These are phyloP conservation scores for Takakia lepidozioides DNA, from an alignment of 225 moss, liverwort and hornwort species.

Conservation along the genomic window DNA sequence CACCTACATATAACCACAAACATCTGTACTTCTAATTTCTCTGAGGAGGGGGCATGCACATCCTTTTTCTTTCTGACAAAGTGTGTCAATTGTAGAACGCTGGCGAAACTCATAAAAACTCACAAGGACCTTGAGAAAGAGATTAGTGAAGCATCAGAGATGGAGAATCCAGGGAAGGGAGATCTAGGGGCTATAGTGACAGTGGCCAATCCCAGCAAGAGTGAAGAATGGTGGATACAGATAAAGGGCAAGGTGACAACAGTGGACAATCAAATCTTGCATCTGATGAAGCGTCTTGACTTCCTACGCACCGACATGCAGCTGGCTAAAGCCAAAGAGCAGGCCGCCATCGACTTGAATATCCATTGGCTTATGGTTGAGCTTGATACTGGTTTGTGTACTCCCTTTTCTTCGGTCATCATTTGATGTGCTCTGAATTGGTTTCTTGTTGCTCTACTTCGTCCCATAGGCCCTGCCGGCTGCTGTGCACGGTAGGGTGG, in stretches of 20 bases:
- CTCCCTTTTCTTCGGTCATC: no score
- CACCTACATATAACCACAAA: no score
- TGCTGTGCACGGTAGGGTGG: background rate
- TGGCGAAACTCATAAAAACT: conserved; percentile 49
- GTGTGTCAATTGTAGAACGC: conserved; percentile 58
- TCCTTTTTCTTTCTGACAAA: no score
- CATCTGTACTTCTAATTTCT: background rate
- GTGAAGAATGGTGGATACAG: conserved; percentile 37
- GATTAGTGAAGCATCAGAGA: conserved; percentile 28
- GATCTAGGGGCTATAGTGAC: conserved; percentile 13
- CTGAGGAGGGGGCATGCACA: no score
- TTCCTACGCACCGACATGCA: conserved; percentile 49
- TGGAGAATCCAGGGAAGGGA: conserved; percentile 16
- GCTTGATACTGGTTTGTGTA: conserved; percentile 73
- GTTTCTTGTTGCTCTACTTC: no score
- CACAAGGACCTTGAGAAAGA: conserved; percentile 69
- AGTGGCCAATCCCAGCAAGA: no score
- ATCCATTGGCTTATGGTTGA: conserved; percentile 99
- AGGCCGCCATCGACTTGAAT: conserved; percentile 74
- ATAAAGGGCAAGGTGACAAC: conserved; percentile 22
- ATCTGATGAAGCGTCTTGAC: conserved; percentile 51
- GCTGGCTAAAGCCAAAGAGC: conserved; percentile 64
- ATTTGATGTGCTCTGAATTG: no score
- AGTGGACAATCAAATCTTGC: conserved; percentile 42
- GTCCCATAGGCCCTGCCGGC: no score